Conservation (phyloP, 805 yeast species). For the Saccharomyces eubayanus region DNA sequence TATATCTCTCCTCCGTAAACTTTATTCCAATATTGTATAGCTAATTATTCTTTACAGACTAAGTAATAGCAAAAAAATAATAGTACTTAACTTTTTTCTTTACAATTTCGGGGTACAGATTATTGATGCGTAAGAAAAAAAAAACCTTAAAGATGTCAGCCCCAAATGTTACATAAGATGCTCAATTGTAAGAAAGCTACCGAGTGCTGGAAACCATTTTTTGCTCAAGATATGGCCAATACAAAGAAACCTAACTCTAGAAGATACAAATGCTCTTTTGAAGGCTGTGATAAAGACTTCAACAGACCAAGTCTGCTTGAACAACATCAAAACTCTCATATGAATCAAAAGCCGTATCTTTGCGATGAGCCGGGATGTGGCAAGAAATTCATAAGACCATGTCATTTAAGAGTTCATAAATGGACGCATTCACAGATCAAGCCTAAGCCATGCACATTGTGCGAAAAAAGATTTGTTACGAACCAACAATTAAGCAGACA, state of each 20-base stretch:
- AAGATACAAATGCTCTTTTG: slow-evolving; percentile 37
- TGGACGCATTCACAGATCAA: slow-evolving; percentile 55
- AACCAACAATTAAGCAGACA: slow-evolving; percentile 54
- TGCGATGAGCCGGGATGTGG: slow-evolving; percentile 52
- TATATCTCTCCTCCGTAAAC: background rate
- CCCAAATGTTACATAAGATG: background rate
- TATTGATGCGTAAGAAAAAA: too few species aligned
- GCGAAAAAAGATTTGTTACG: slow-evolving; percentile 55
- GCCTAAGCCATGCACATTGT: slow-evolving; percentile 47
- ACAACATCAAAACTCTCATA: slow-evolving; percentile 70
- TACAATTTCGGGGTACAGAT: background rate
- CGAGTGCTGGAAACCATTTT: background rate
- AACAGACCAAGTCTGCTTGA: slow-evolving; percentile 48
- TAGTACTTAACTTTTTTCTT: background rate
- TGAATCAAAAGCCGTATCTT: slow-evolving; percentile 66
- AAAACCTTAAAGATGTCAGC: background rate
- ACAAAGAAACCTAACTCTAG: slow-evolving; percentile 20
- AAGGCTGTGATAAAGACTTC: slow-evolving; percentile 47
- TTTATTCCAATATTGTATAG: background rate
- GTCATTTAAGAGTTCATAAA: slow-evolving; percentile 71
- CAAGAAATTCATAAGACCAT: slow-evolving; percentile 61
- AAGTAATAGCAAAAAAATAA: background rate
- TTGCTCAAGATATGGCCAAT: background rate
- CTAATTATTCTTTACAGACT: background rate
- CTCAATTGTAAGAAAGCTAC: background rate